Percentiles rank a stretch among this genome's conserved stretches.
phyloP scores from a whole-genome alignment of 345 rosid genomes.

The Moringa oleifera region DNA sequence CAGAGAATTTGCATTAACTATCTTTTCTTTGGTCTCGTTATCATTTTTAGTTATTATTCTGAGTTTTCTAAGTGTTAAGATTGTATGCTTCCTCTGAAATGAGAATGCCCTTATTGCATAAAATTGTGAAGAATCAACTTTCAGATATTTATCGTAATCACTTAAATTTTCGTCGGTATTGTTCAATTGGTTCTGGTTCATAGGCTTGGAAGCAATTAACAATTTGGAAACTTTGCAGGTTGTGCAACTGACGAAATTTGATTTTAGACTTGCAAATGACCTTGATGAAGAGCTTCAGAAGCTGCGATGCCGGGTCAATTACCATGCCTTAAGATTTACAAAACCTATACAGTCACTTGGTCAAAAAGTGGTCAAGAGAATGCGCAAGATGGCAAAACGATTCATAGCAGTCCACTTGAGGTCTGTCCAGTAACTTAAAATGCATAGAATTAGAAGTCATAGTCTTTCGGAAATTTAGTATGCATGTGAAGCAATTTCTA shows the following conservation, averaged over 20 bases:
- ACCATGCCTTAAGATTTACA: constrained; percentile 84
- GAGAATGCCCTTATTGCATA: too few species aligned
- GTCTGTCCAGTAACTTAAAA: constrained; percentile 29
- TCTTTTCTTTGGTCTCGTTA: too few species aligned
- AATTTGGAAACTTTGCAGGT: constrained; percentile 53
- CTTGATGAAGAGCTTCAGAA: constrained; percentile 85
- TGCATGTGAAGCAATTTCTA: neutral
- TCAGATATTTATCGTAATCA: too few species aligned
- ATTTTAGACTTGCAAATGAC: constrained; percentile 86
- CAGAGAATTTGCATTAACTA: neutral
- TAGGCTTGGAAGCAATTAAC: constrained; percentile 5
- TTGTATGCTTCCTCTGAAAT: too few species aligned
- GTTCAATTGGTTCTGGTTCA: neutral
- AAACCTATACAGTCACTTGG: constrained; percentile 80
- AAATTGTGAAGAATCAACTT: too few species aligned
- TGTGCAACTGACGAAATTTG: constrained; percentile 96
- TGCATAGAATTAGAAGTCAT: neutral
- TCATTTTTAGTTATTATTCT: neutral
- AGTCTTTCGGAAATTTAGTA: neutral
- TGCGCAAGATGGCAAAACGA: constrained; percentile 73
- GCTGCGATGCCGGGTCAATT: constrained; percentile 92
- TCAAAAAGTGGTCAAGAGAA: constrained; percentile 61
- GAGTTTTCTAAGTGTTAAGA: neutral
- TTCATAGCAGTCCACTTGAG: constrained; percentile 92
- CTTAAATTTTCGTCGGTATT: too few species aligned